Percentiles rank a stretch among this genome's conserved stretches.
Evolutionary conservation across 306 rosid genomes (phyloP).

Genomic region (Astragalus glycyphyllos): DNA sequence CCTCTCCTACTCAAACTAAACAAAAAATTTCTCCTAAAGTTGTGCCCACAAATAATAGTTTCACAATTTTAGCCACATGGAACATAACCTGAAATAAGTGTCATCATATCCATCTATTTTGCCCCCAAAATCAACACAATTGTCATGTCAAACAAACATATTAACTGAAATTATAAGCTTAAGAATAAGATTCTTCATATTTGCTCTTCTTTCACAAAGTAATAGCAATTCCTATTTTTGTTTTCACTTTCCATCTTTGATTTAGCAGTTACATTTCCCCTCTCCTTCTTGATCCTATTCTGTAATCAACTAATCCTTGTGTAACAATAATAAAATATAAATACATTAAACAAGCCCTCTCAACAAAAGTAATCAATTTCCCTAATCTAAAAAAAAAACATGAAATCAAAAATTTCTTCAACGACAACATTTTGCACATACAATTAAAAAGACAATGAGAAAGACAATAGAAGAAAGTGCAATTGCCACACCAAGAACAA

Average conservation of each 20-base stretch:
- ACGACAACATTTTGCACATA: constrained; percentile 81
- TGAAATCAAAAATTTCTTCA: constrained; percentile 43
- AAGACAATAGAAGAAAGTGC: constrained; percentile 91
- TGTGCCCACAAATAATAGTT: constrained; percentile 35
- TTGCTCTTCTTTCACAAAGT: neutral
- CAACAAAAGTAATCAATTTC: constrained; percentile 45
- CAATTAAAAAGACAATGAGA: constrained; percentile 77
- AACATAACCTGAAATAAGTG: constrained; percentile 31
- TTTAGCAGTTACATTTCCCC: constrained; percentile 30
- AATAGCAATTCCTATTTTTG: constrained; percentile 23
- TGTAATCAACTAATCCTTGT: constrained; percentile 32
- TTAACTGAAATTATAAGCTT: too few species aligned
- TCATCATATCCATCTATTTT: constrained; percentile 34
- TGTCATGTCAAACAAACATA: neutral
- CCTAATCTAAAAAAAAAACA: constrained; percentile 58
- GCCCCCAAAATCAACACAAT: constrained; percentile 15
- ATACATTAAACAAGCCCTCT: constrained; percentile 48
- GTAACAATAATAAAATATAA: constrained; percentile 45
- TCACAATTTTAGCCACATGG: constrained; percentile 35
- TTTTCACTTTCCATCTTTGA: constrained; percentile 24
- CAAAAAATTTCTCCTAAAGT: constrained; percentile 25
- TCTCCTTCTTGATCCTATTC: constrained; percentile 30
- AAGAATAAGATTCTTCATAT: constrained; percentile 1
- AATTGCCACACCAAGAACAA: constrained; percentile 94
- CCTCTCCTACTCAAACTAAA: constrained; percentile 34